Evolutionary conservation across 2,329 filamentous ascomycete species (phyloP), one percentile per base, ranked within the genome.

Genomic region (Fusarium odoratissimum): DNA sequence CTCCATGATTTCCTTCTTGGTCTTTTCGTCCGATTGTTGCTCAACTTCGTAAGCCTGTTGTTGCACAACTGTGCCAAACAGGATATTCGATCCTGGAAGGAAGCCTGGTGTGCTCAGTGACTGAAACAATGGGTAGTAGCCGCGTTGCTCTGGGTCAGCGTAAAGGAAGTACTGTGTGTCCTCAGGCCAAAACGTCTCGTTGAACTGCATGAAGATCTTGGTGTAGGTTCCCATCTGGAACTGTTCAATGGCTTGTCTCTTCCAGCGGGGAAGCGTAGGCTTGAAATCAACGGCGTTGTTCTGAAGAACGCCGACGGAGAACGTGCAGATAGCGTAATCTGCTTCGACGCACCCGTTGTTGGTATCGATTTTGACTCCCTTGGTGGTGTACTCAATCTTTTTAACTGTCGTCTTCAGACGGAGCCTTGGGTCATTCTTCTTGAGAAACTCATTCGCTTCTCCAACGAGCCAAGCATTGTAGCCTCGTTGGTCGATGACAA

Each of bases 171-270:
- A 86, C 72, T 86, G 79, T 1, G 78, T 82, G 14, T 84, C 80
- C 1, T 80, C 76, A 0, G 72, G 82, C 91, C 91, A 93, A 80
- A 93, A 93, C 0, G 89, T 87, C 62, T 90, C 83, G 66, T 90
- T 84, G 80, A 93, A 93, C 70, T 92, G 91, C 67, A 91, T 82
- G 81, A 93, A 93, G 65, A 93, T 88, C 77, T 93, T 93, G 55
- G 91, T 93, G 81, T 93, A 93, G 0, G 90, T 92, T 8, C 89
- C 91, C 88, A 93, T 92, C 69, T 85, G 83, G 77, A 92, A 92
- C 38, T 87, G 89, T 6, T 88, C 85, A 55, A 93, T 91, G 0
- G 89, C 88, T 6, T 85, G 85, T 21, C 86, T 83, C 79, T 93
- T 93, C 91, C 91, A 93, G 6, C 79, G 79, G 0, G 91, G 91